phyloP scores from a whole-genome alignment of 1,284 basidiomycete genomes.

The Ceratobasidium sp. region DNA sequence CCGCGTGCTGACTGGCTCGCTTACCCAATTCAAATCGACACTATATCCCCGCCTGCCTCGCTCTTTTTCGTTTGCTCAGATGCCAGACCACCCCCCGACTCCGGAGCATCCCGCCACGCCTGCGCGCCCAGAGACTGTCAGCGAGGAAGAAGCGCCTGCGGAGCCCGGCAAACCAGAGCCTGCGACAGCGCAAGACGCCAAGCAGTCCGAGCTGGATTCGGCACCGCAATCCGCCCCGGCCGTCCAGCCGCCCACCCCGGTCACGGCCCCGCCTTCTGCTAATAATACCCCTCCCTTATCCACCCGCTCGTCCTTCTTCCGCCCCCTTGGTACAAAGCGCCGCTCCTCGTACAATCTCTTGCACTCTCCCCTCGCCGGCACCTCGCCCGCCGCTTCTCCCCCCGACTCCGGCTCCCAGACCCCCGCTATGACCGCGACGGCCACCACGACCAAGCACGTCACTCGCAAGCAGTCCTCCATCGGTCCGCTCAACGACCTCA shows the following conservation, averaged over 20 bases:
- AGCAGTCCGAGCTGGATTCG: neutral
- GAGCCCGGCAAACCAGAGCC: neutral
- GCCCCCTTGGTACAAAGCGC: slow-evolving; percentile 33
- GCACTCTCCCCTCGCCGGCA: slow-evolving; percentile 32
- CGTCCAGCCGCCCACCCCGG: neutral
- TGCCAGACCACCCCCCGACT: slow-evolving; percentile 21
- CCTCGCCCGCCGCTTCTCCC: slow-evolving; percentile 29
- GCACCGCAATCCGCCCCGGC: neutral
- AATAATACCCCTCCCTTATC: slow-evolving; percentile 9
- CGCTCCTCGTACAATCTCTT: slow-evolving; percentile 37
- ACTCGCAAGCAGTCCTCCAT: slow-evolving; percentile 42
- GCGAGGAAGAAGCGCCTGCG: neutral
- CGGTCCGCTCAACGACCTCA: slow-evolving; percentile 86
- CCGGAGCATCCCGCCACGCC: slow-evolving; percentile 15
- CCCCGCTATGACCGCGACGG: slow-evolving; percentile 29
- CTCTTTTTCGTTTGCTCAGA: slow-evolving; percentile 30
- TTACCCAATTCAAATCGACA: slow-evolving; percentile 33
- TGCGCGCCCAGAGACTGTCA: neutral
- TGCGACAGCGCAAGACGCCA: neutral
- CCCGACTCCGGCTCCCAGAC: slow-evolving; percentile 38
- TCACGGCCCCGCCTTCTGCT: neutral
- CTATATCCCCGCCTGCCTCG: slow-evolving; percentile 19
- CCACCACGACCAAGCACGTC: slow-evolving; percentile 7
- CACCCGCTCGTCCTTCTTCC: slow-evolving; percentile 34
- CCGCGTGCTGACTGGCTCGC: slow-evolving; percentile 32